Conservation (phyloP, 495 filamentous ascomycete genomes). For the Penicillium turbatum region DNA sequence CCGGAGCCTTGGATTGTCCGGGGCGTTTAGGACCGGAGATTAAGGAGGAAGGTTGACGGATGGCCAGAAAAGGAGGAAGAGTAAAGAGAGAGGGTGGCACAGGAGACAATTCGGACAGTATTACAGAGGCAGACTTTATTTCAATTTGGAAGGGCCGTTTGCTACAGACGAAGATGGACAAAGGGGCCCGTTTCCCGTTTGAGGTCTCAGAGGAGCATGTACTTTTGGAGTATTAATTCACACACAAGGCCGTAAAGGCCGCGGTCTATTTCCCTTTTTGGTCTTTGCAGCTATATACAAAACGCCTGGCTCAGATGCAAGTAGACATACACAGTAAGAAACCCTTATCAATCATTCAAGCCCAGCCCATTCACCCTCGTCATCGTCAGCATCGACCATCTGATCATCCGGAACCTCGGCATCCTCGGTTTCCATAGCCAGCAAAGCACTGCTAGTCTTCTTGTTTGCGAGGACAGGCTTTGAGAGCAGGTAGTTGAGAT, state of each 20-base stretch:
- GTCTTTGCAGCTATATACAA: slow-evolving; percentile 25
- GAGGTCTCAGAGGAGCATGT: slow-evolving; percentile 8
- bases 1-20: slow-evolving; percentile 1
- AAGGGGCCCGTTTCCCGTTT: neutral
- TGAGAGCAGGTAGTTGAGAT: slow-evolving; percentile 72
- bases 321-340: slow-evolving; percentile 27
- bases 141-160: neutral
- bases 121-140: slow-evolving; percentile 3
- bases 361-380: slow-evolving; percentile 41
- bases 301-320: slow-evolving; percentile 47
- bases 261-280: slow-evolving; percentile 12
- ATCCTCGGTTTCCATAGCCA: slow-evolving; percentile 27
- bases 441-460: slow-evolving; percentile 25
- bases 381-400: slow-evolving; percentile 32
- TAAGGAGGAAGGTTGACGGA: neutral
- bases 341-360: slow-evolving; percentile 33
- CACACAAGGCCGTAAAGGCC: neutral
- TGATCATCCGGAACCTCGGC: slow-evolving; percentile 28
- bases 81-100: slow-evolving; percentile 13
- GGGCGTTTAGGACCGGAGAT: neutral
- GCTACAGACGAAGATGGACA: neutral
- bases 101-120: slow-evolving; percentile 18
- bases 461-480: slow-evolving; percentile 38
- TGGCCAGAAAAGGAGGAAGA: slow-evolving; percentile 13
- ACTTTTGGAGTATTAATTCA: slow-evolving; percentile 1